Percentiles rank a stretch among this genome's conserved stretches.
phyloP scores from a whole-genome alignment of 257 asterid species.

The Gentiana macrophylla region DNA sequence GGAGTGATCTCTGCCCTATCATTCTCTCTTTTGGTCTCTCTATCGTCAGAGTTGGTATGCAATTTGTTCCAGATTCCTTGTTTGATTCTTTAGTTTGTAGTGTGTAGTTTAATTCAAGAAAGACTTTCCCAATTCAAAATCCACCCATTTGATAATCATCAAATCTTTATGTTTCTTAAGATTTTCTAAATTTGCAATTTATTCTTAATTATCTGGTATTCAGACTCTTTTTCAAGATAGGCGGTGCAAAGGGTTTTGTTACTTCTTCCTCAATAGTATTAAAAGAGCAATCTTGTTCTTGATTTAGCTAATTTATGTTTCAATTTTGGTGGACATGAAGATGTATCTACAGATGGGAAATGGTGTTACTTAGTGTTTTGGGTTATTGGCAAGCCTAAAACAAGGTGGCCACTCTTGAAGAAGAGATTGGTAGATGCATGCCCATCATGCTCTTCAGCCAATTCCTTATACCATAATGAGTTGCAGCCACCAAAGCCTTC shows the following conservation, averaged over 20 bases:
- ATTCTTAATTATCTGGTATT: too few relatives aligned
- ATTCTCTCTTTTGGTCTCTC: constrained; percentile 77
- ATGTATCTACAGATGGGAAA: constrained; percentile 84
- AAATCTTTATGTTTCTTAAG: not conserved
- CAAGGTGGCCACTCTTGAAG: constrained; percentile 71
- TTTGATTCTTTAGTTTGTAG: not conserved
- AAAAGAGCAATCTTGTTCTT: too few relatives aligned
- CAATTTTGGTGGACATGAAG: constrained; percentile 23
- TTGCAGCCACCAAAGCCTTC: constrained; percentile 59
- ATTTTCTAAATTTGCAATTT: too few relatives aligned
- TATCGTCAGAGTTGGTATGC: constrained; percentile 61
- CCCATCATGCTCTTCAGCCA: constrained; percentile 62
- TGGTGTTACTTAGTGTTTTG: constrained; percentile 92
- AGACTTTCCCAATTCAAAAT: not conserved
- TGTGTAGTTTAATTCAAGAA: not conserved
- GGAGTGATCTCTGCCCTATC: constrained; percentile 83
- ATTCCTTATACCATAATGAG: constrained; percentile 37
- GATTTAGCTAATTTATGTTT: not conserved
- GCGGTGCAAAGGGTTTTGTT: too few relatives aligned
- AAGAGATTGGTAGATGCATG: constrained; percentile 75
- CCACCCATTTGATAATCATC: not conserved
- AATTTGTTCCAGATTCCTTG: not conserved
- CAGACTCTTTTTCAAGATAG: too few relatives aligned
- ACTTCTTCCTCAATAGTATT: too few relatives aligned
- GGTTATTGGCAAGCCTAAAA: constrained; percentile 50